phyloP scores from a whole-genome alignment of 2,329 filamentous ascomycete genomes.

The Aspergillus japonicus region DNA sequence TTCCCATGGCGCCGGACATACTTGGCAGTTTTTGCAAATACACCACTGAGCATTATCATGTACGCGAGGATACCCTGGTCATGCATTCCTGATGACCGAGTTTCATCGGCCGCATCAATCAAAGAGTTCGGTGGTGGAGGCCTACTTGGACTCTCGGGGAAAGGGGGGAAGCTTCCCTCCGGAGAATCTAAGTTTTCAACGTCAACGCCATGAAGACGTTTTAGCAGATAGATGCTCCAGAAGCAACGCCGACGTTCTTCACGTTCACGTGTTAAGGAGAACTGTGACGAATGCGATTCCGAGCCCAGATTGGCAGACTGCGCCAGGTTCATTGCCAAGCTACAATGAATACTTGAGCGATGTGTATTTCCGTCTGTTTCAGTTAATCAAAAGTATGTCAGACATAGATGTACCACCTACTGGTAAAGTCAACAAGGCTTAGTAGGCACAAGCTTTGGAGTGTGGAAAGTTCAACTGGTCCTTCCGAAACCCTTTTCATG shows the following conservation, averaged over 20 bases:
- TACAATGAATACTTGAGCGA: constrained; percentile 46
- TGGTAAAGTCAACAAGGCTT: constrained; percentile 44
- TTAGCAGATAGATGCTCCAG: constrained; percentile 46
- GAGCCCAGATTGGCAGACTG: constrained; percentile 47
- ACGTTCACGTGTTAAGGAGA: constrained; percentile 26
- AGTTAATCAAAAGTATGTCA: neutral
- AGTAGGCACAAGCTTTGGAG: constrained; percentile 44
- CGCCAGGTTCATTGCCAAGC: constrained; percentile 47
- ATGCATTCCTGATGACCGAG: constrained; percentile 29
- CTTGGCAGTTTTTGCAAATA: constrained; percentile 49
- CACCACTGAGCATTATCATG: constrained; percentile 47
- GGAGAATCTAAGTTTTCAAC: constrained; percentile 42
- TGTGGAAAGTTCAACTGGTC: constrained; percentile 45
- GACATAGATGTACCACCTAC: constrained; percentile 23
- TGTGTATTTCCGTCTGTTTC: constrained; percentile 46
- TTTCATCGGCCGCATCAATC: constrained; percentile 19
- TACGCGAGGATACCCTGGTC: constrained; percentile 49
- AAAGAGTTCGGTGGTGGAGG: constrained; percentile 27
- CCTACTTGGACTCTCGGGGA: constrained; percentile 38
- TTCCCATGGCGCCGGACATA: constrained; percentile 50
- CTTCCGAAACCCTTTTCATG: constrained; percentile 40
- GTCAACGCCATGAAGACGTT: constrained; percentile 45
- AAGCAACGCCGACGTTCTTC: constrained; percentile 43
- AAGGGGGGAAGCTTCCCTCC: constrained; percentile 37
- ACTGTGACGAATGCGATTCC: constrained; percentile 28